Conservation (phyloP, 2,329 filamentous ascomycete species). For the Dendrostoma leiphaemia region DNA sequence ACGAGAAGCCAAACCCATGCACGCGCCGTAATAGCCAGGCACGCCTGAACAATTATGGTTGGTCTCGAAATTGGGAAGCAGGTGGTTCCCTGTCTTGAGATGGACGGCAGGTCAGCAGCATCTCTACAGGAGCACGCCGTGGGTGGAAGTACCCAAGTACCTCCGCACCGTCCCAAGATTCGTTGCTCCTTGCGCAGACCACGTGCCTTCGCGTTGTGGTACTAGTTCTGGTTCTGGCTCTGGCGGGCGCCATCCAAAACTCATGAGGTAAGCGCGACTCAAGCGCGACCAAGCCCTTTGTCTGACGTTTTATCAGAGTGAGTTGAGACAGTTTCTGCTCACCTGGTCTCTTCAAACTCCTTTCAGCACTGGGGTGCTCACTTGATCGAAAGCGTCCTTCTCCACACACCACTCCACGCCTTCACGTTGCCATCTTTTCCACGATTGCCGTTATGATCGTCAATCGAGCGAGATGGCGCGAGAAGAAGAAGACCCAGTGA, state of each 20-base stretch:
- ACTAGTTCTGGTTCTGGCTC: not conserved
- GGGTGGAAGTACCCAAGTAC: not conserved
- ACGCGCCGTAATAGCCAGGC: too few species aligned
- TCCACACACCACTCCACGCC: not conserved
- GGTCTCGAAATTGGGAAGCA: too few species aligned
- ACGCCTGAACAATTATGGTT: too few species aligned
- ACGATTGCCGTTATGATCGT: conserved; percentile 12
- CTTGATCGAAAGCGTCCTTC: too few species aligned
- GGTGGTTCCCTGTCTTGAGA: not conserved
- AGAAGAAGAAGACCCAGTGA: conserved; percentile 18
- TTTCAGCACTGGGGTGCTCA: too few species aligned
- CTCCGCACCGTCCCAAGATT: not conserved
- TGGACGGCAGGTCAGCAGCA: too few species aligned
- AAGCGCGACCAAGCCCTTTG: not conserved
- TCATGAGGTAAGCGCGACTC: not conserved
- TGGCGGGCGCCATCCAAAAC: not conserved
- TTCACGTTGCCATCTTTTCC: not conserved
- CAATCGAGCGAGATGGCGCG: conserved; percentile 14
- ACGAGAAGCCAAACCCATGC: too few species aligned
- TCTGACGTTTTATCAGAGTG: not conserved
- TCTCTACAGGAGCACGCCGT: too few species aligned
- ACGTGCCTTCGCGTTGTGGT: not conserved
- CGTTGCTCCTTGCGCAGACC: not conserved
- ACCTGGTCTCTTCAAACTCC: too few species aligned
- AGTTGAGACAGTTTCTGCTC: too few species aligned